Evolutionary conservation across 257 asterid species (phyloP).

Genomic region (Ilex asprella): DNA sequence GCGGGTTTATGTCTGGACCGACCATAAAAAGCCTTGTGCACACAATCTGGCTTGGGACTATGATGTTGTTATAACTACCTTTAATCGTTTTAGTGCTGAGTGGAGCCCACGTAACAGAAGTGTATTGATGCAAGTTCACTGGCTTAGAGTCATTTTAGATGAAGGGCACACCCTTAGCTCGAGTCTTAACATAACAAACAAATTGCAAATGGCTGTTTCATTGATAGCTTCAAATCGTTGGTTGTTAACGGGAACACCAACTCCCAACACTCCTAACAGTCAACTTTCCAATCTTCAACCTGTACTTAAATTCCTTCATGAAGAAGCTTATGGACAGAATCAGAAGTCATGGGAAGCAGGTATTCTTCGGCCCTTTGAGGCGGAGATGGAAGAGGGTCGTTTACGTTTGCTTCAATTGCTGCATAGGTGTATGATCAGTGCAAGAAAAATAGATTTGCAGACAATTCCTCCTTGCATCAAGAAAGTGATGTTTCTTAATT

Average conservation of each 20-base stretch:
- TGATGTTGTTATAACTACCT: conserved; percentile 90
- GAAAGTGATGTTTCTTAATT: conserved; percentile 61
- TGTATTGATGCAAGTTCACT: conserved; percentile 83
- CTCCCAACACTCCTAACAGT: conserved; percentile 94
- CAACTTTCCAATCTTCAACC: conserved; percentile 91
- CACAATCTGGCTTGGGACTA: conserved; percentile 93
- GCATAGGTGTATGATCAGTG: conserved; percentile 91
- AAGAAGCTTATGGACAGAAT: conserved; percentile 76
- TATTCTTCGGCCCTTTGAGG: conserved; percentile 81
- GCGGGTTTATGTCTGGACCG: conserved; percentile 81
- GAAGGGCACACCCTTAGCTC: conserved; percentile 99
- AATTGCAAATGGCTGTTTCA: conserved; percentile 85
- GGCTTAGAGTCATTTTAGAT: conserved; percentile 90
- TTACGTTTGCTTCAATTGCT: conserved; percentile 76
- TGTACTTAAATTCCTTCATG: conserved; percentile 84
- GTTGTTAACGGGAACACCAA: conserved; percentile 96
- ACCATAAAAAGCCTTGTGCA: conserved; percentile 67
- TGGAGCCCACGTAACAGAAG: conserved; percentile 81
- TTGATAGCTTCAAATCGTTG: conserved; percentile 80
- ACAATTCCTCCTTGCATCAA: conserved; percentile 90
- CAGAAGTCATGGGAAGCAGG: conserved; percentile 93
- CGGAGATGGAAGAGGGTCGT: conserved; percentile 95
- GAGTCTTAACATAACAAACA: conserved; percentile 84
- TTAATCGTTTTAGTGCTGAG: conserved; percentile 91
- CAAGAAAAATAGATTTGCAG: conserved; percentile 77